Evolutionary conservation across 73 alveolate genomes (phyloP).

Genomic region (Breviolum minutum): DNA sequence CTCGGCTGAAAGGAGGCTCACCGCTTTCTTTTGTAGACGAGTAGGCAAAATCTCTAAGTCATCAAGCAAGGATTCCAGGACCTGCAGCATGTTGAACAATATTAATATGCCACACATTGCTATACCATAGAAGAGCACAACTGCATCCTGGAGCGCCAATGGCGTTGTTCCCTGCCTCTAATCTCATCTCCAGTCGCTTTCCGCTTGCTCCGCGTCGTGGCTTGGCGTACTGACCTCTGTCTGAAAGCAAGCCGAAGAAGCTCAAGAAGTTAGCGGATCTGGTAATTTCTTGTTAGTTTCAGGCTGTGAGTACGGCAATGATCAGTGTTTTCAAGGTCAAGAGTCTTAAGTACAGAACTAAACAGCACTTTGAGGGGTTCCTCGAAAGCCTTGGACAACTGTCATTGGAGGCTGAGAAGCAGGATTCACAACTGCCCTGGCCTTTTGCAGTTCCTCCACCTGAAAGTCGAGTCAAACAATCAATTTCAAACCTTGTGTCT

Average conservation of each 20-base stretch:
- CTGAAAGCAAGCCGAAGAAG: background rate
- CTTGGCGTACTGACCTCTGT: conserved; percentile 36
- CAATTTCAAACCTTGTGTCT: no score
- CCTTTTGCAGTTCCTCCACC: conserved; percentile 50
- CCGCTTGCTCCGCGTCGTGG: conserved; percentile 52
- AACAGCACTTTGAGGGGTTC: conserved; percentile 36
- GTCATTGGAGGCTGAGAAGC: background rate
- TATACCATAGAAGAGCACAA: background rate
- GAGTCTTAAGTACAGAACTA: background rate
- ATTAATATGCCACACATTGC: no score
- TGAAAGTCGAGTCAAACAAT: background rate
- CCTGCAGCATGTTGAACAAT: background rate
- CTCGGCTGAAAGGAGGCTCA: conserved; percentile 4
- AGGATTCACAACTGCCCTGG: background rate
- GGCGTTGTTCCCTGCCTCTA: background rate
- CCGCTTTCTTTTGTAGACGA: conserved; percentile 21
- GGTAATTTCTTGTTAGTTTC: no score
- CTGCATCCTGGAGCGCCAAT: background rate
- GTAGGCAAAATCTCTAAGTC: conserved; percentile 20
- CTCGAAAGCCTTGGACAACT: background rate
- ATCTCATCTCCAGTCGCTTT: conserved; percentile 20
- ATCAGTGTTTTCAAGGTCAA: background rate
- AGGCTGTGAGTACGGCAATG: no score
- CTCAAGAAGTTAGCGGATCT: no score
- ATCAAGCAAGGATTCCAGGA: conserved; percentile 33